Percentiles rank a stretch among this genome's conserved stretches.
phyloP scores from a whole-genome alignment of 805 yeast species.

The Sungouiozyma intestinalis region DNA sequence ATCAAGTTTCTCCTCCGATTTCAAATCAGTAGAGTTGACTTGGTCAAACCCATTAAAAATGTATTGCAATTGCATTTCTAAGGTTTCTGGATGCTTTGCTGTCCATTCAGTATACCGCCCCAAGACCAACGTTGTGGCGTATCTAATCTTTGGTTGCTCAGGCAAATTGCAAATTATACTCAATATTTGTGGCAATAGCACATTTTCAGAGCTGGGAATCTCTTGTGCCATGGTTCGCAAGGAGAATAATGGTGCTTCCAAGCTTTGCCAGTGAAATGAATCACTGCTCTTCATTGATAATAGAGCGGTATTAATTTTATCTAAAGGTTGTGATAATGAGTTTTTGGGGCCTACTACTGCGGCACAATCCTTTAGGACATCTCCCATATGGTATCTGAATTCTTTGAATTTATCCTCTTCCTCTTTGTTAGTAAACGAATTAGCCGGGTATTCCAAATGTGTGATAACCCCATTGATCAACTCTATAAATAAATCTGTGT shows the following conservation, averaged over 20 bases:
- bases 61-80: conserved; percentile 76
- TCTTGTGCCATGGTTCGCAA: conserved; percentile 93
- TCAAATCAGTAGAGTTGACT: conserved; percentile 8
- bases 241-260: conserved; percentile 84
- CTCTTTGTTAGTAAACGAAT: conserved; percentile 58
- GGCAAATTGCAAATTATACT: conserved; percentile 54
- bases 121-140: conserved; percentile 83
- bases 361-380: conserved; percentile 92
- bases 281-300: conserved; percentile 1
- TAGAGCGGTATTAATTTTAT: conserved; percentile 33
- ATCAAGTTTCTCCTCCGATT: conserved; percentile 21
- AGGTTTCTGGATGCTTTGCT: conserved; percentile 65
- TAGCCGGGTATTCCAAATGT: conserved; percentile 67
- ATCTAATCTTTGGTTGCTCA: conserved; percentile 76
- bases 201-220: conserved; percentile 55
- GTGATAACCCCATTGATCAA: conserved; percentile 35
- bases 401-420: conserved; percentile 88
- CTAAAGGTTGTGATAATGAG: conserved; percentile 64
- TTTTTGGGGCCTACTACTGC: conserved; percentile 70
- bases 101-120: conserved; percentile 99
- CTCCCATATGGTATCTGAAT: conserved; percentile 95
- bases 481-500: conserved; percentile 15
- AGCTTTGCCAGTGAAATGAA: conserved; percentile 56
- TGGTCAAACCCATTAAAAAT: conserved; percentile 62
- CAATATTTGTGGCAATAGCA: conserved; percentile 57